Conservation (phyloP, 495 filamentous ascomycete species). For the Pyrenula aspistea region DNA sequence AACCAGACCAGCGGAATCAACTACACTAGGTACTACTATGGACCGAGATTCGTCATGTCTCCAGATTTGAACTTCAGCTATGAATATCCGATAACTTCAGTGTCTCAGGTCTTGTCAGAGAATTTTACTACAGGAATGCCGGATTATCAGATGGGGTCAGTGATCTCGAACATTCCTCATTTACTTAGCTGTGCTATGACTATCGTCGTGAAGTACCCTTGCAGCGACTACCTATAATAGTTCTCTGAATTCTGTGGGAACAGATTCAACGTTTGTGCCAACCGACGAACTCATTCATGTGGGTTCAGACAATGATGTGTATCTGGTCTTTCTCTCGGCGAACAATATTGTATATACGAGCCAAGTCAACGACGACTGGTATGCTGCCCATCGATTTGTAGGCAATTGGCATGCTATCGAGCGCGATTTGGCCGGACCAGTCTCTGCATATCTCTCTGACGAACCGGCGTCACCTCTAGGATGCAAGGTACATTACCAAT, state of each 20-base stretch:
- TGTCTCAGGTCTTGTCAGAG: not conserved
- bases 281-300: not conserved
- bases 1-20: not conserved
- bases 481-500: not conserved
- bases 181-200: too few species aligned
- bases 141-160: not conserved
- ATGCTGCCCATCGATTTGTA: not conserved
- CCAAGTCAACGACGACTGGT: not conserved
- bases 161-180: too few species aligned
- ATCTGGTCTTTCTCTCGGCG: not conserved
- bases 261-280: not conserved
- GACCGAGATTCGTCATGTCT: not conserved
- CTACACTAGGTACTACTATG: not conserved
- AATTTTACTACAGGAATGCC: not conserved
- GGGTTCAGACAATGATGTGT: not conserved
- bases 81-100: not conserved
- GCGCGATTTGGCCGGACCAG: not conserved
- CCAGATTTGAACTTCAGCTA: not conserved
- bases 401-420: not conserved
- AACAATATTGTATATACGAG: not conserved
- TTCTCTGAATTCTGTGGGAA: too few species aligned
- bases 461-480: not conserved
- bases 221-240: too few species aligned
- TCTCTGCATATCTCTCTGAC: not conserved
- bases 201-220: too few species aligned